These are phyloP conservation scores for Terfezia claveryi DNA, from an alignment of 495 filamentous ascomycete species.

Conservation along the genomic window DNA sequence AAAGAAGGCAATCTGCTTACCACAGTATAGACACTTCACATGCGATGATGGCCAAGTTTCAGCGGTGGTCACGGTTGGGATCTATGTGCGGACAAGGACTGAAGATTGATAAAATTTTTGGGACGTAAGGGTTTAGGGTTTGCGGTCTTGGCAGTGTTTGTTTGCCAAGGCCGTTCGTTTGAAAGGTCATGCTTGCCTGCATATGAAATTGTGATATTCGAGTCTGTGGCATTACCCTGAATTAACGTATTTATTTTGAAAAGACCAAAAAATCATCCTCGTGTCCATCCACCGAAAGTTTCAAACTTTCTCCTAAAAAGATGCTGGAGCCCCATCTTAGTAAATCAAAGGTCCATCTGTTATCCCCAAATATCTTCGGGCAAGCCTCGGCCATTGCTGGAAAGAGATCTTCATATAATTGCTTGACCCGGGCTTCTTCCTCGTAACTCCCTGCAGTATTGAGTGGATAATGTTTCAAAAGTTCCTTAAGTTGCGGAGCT, in stretches of 20 bases:
- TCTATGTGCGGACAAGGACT: too few relatives aligned
- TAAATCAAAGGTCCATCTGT: slow-evolving; percentile 9
- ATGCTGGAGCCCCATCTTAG: slow-evolving; percentile 12
- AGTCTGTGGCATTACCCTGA: too few relatives aligned
- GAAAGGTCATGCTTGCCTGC: too few relatives aligned
- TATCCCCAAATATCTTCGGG: slow-evolving; percentile 10
- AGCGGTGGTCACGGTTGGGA: too few relatives aligned
- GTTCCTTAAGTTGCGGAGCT: background rate
- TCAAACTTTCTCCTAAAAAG: slow-evolving; percentile 10
- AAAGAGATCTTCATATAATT: slow-evolving; percentile 9
- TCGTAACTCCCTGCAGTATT: background rate
- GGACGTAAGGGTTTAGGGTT: background rate
- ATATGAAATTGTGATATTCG: too few relatives aligned
- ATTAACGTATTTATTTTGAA: background rate
- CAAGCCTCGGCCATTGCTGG: slow-evolving; percentile 4
- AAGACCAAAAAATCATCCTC: slow-evolving; percentile 3
- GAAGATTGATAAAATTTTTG: too few relatives aligned
- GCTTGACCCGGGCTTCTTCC: slow-evolving; percentile 2
- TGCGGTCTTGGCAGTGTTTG: background rate
- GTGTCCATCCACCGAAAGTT: background rate
- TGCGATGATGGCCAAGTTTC: too few relatives aligned
- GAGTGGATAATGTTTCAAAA: background rate
- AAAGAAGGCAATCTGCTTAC: too few relatives aligned
- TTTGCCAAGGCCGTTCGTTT: background rate
- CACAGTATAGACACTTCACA: too few relatives aligned